A percentile compares a stretch with the other conserved stretches of the same genome.
Evolutionary conservation across 2,329 filamentous ascomycete species (phyloP).

Genomic region (Fusarium metavorans): DNA sequence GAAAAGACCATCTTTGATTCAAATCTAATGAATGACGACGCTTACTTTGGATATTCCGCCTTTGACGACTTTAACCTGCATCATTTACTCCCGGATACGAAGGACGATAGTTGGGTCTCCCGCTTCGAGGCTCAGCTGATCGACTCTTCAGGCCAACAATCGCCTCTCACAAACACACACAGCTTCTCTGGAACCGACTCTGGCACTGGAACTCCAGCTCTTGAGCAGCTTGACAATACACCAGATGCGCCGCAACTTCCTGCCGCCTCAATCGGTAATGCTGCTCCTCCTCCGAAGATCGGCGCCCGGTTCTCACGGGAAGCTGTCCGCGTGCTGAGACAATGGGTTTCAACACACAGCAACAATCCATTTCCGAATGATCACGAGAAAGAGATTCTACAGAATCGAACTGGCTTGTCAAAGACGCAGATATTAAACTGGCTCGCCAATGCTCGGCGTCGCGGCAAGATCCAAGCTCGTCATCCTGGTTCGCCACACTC

Average conservation of each 20-base stretch:
- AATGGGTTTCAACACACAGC: constrained; percentile 28
- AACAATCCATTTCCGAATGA: not conserved
- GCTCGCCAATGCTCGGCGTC: not conserved
- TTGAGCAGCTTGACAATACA: not conserved
- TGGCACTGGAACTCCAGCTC: not conserved
- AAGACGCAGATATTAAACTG: not conserved
- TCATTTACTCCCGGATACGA: constrained; percentile 6
- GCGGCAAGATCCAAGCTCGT: not conserved
- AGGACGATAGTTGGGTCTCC: constrained; percentile 7
- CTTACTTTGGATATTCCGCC: not conserved
- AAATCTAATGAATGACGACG: not conserved
- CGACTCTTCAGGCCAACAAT: constrained; percentile 11
- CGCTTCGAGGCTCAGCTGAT: constrained; percentile 6
- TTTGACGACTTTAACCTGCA: not conserved
- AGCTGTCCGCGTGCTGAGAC: constrained; percentile 25
- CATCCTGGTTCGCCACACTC: not conserved
- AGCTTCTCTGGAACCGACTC: not conserved
- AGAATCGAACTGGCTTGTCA: not conserved
- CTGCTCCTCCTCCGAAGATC: constrained; percentile 31
- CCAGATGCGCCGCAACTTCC: not conserved
- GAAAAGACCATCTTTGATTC: not conserved
- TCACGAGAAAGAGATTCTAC: not conserved
- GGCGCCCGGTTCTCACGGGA: constrained; percentile 40
- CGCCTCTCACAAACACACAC: not conserved
- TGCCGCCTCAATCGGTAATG: not conserved